Percentiles rank a stretch among this genome's conserved stretches.
Conservation (phyloP, 495 filamentous ascomycete species). For the Jackrogersella multiformis region DNA sequence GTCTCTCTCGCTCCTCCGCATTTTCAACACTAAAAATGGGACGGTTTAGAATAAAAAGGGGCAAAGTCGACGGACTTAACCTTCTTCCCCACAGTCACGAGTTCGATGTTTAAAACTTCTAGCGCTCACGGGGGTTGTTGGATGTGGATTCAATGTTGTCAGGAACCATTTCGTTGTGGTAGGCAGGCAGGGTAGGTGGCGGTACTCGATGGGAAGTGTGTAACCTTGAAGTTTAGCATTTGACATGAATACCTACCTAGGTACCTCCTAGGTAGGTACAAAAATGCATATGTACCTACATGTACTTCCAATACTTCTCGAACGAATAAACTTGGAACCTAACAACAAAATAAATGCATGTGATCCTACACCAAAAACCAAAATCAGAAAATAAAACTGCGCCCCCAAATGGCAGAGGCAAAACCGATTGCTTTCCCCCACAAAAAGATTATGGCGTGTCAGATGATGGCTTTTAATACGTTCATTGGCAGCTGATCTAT, state of each 20-base stretch:
- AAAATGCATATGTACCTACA: slow-evolving; percentile 8
- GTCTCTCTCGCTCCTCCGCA: slow-evolving; percentile 12
- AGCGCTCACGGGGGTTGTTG: slow-evolving; percentile 25
- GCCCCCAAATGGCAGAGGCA: slow-evolving; percentile 29
- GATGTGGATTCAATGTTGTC: slow-evolving; percentile 4
- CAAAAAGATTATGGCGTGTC: slow-evolving; percentile 36
- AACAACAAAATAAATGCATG: slow-evolving; percentile 24
- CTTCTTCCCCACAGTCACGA: slow-evolving; percentile 43
- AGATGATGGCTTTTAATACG: slow-evolving; percentile 32
- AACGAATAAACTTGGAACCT: slow-evolving; percentile 6
- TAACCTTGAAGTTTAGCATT: not conserved
- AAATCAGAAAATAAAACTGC: no score
- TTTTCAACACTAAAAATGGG: slow-evolving; percentile 14
- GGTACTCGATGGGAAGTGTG: not conserved
- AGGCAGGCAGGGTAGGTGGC: no score
- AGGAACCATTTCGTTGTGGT: slow-evolving; percentile 7
- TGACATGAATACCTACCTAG: not conserved
- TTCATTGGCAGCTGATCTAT: slow-evolving; percentile 33
- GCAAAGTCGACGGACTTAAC: slow-evolving; percentile 29
- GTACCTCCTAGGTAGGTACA: not conserved
- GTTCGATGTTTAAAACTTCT: slow-evolving; percentile 34
- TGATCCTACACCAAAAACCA: slow-evolving; percentile 22
- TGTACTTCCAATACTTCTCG: not conserved
- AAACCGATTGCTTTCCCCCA: slow-evolving; percentile 33
- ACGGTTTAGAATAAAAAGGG: slow-evolving; percentile 7